Evolutionary conservation across 257 asterid genomes (phyloP).

Genomic region (Forsythia viridissima): DNA sequence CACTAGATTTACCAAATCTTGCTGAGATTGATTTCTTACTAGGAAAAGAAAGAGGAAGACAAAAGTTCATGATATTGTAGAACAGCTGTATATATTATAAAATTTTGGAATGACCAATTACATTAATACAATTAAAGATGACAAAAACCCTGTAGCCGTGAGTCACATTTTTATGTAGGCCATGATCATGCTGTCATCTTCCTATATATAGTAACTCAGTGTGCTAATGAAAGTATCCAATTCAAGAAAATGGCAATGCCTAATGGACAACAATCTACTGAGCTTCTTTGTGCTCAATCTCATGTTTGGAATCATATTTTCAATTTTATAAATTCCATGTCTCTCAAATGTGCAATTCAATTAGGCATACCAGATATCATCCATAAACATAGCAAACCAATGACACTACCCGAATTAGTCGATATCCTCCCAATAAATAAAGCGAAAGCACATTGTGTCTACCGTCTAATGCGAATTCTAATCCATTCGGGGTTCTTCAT

Average conservation of each 20-base stretch:
- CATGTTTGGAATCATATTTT: not conserved
- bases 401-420: constrained; percentile 16
- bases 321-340: constrained; percentile 6
- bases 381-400: constrained; percentile 22
- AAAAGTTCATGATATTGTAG: not conserved
- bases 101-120: not conserved
- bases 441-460: not conserved
- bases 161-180: not conserved
- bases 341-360: constrained; percentile 29
- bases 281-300: not conserved
- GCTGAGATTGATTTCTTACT: too few species aligned
- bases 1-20: too few species aligned
- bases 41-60: not conserved
- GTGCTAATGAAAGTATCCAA: not conserved
- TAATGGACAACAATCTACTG: not conserved
- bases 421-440: constrained; percentile 17
- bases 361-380: constrained; percentile 23
- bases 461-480: constrained; percentile 23
- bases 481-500: constrained; percentile 1
- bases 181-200: not conserved
- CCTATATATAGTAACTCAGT: not conserved
- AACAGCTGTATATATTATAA: too few species aligned
- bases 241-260: not conserved
- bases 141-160: not conserved
- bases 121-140: not conserved